Evolutionary conservation across 2,329 filamentous ascomycete species (phyloP).

Genomic region (Bimuria novae-zelandiae): DNA sequence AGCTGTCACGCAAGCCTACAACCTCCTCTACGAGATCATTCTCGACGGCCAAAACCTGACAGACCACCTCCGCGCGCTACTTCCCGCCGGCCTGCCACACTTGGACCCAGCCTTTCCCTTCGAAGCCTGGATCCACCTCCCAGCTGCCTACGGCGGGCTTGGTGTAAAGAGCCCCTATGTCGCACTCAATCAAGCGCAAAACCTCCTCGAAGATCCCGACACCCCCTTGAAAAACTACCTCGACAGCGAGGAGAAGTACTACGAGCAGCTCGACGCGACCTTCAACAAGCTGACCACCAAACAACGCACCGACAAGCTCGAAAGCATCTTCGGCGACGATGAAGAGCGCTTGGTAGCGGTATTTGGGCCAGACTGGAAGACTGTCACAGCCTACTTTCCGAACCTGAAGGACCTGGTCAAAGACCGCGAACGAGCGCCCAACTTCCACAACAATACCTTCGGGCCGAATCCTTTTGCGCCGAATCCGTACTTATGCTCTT

Average conservation of each 20-base stretch:
- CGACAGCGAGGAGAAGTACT: constrained; percentile 24
- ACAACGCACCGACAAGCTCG: constrained; percentile 18
- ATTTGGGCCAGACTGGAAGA: constrained; percentile 7
- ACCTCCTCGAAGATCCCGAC: constrained; percentile 13
- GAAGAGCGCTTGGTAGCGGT: constrained; percentile 10
- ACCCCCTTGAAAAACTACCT: constrained; percentile 17
- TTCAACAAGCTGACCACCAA: constrained; percentile 19
- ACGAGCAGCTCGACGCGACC: constrained; percentile 15
- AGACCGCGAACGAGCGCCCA: constrained; percentile 20
- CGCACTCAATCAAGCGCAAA: constrained; percentile 24
- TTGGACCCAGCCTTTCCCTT: constrained; percentile 13
- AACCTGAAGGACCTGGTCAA: constrained; percentile 15
- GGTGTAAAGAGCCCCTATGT: constrained; percentile 36
- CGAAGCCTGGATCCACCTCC: constrained; percentile 36
- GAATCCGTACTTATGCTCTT: too few species aligned
- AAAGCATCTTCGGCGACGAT: constrained; percentile 21
- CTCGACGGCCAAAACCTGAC: constrained; percentile 27
- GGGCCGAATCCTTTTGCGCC: constrained; percentile 7
- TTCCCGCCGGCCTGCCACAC: constrained; percentile 7
- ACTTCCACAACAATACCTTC: neutral
- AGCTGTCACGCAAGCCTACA: constrained; percentile 28
- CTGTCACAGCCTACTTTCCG: constrained; percentile 17
- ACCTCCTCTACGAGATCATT: constrained; percentile 27
- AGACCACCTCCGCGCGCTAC: constrained; percentile 22
- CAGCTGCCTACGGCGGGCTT: constrained; percentile 33